phyloP scores from a whole-genome alignment of 768 basidiomycete genomes.

The Phaffia australis region DNA sequence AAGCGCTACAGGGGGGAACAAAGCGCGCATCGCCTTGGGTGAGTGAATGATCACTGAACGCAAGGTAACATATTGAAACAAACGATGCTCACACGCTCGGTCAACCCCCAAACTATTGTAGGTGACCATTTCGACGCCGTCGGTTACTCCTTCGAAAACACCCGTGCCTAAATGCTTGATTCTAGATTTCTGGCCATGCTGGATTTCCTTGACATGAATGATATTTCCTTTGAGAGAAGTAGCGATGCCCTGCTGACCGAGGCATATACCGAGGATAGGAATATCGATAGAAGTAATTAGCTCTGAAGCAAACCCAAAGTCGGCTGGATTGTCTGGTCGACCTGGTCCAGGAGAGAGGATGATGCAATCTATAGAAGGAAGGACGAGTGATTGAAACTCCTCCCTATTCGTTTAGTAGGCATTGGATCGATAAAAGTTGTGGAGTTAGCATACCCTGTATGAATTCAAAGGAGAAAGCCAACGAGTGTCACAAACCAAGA shows the following conservation, averaged over 20 bases:
- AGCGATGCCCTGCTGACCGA: slow-evolving; percentile 26
- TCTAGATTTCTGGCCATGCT: slow-evolving; percentile 59
- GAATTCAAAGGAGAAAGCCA: no score
- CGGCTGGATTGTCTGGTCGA: slow-evolving; percentile 30
- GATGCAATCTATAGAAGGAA: slow-evolving; percentile 37
- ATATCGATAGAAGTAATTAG: slow-evolving; percentile 9
- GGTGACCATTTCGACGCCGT: slow-evolving; percentile 17
- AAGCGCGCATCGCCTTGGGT: background rate
- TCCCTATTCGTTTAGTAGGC: slow-evolving; percentile 25
- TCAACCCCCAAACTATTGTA: slow-evolving; percentile 25
- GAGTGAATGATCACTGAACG: background rate
- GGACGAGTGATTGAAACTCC: slow-evolving; percentile 29
- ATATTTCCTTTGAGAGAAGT: slow-evolving; percentile 18
- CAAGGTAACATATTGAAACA: background rate
- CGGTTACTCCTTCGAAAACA: slow-evolving; percentile 47
- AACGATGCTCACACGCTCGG: slow-evolving; percentile 35
- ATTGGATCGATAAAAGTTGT: background rate
- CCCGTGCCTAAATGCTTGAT: slow-evolving; percentile 52
- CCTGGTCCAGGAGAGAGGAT: slow-evolving; percentile 40
- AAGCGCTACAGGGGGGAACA: slow-evolving; percentile 40
- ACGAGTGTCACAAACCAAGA: slow-evolving; percentile 27
- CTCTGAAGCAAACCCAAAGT: slow-evolving; percentile 19
- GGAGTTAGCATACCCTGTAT: slow-evolving; percentile 7
- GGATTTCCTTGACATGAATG: slow-evolving; percentile 16
- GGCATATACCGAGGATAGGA: slow-evolving; percentile 26